phyloP scores from a whole-genome alignment of 805 yeast genomes.

The Tetrapisispora namnaoensis region DNA sequence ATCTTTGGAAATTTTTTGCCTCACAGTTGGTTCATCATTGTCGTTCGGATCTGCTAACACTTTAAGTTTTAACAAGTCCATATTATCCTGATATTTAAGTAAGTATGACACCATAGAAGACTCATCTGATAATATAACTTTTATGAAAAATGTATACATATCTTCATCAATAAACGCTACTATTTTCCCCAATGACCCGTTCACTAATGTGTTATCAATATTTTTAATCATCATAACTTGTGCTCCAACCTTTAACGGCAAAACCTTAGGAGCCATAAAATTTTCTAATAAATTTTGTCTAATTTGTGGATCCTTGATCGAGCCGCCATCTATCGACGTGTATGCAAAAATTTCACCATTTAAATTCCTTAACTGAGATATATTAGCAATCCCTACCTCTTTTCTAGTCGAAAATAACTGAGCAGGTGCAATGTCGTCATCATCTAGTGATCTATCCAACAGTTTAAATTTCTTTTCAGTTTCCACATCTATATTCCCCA shows the following conservation, averaged over 20 bases:
- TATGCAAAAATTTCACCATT: conserved; percentile 37
- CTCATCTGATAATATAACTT: conserved; percentile 12
- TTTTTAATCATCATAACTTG: conserved; percentile 81
- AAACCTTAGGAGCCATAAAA: conserved; percentile 50
- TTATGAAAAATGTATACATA: conserved; percentile 36
- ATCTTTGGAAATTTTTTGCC: conserved; percentile 21
- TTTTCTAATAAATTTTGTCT: conserved; percentile 42
- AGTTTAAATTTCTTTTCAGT: conserved; percentile 41
- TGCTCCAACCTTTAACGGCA: conserved; percentile 56
- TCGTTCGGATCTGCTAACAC: conserved; percentile 11
- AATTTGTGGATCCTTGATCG: conserved; percentile 31
- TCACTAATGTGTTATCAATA: conserved; percentile 60
- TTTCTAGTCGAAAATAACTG: conserved; percentile 62
- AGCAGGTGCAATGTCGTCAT: conserved; percentile 60
- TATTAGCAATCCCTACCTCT: conserved; percentile 67
- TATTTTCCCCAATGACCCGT: conserved; percentile 69
- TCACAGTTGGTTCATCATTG: conserved; percentile 13
- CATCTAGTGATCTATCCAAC: conserved; percentile 42
- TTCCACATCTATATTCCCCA: conserved; percentile 44
- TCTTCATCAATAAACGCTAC: conserved; percentile 46
- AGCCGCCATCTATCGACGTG: conserved; percentile 49
- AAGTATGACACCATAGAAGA: conserved; percentile 10
- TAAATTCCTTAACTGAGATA: conserved; percentile 36
- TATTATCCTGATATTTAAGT: conserved; percentile 10
- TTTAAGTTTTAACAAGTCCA: conserved; percentile 13